Evolutionary conservation across 192 early-diverging fungal species (phyloP).

Genomic region (Coemansia sp.): DNA sequence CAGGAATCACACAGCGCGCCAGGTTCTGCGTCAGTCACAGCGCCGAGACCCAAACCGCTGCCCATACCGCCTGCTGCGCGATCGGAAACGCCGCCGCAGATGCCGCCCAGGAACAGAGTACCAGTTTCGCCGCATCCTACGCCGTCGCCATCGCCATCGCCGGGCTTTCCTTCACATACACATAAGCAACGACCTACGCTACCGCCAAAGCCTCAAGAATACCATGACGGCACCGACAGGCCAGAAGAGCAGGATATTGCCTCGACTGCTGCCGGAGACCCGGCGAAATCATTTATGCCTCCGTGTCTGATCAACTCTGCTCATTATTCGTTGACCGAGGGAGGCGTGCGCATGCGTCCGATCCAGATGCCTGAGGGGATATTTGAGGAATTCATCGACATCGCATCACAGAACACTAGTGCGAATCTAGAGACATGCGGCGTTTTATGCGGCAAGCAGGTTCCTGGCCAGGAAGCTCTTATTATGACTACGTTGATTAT

Average conservation of each 20-base stretch:
- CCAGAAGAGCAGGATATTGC: neutral
- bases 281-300: constrained; percentile 30
- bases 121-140: neutral
- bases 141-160: neutral
- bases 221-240: constrained; percentile 11
- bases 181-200: constrained; percentile 15
- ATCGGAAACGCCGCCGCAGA: constrained; percentile 5
- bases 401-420: constrained; percentile 71
- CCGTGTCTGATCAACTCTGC: constrained; percentile 30
- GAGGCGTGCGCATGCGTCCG: constrained; percentile 65
- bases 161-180: neutral
- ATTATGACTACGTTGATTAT: constrained; percentile 77
- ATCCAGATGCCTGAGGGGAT: constrained; percentile 69
- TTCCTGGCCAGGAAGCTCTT: constrained; percentile 43
- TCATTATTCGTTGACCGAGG: constrained; percentile 56
- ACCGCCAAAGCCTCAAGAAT: constrained; percentile 51
- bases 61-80: neutral
- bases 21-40: neutral
- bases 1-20: neutral
- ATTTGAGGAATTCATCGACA: constrained; percentile 67
- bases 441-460: constrained; percentile 75
- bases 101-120: constrained; percentile 6
- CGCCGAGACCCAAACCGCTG: neutral
- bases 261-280: neutral
- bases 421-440: constrained; percentile 89